Base-by-base conservation (phyloP, 441 rosid species). In the Omphalea diandra region DNA sequence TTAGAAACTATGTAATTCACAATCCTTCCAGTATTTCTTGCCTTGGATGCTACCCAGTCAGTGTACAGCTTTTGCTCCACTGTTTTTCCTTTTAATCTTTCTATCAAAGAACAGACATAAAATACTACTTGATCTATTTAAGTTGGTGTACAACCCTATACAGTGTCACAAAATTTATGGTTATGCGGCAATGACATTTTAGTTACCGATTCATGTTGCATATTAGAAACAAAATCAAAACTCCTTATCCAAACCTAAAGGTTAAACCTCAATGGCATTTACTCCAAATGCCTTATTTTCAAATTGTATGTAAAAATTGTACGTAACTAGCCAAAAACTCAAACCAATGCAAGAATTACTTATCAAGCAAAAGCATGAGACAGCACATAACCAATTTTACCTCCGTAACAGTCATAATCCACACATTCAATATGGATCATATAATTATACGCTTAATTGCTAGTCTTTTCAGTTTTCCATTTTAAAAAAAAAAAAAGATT, bases 111-210 rank as follows among this genome's bases (percentile, higher is more conserved):
- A n/a, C n/a, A n/a, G n/a, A n/a, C n/a, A n/a, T n/a, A n/a, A n/a
- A n/a, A n/a, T n/a, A n/a, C 32, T 57, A 29, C 3, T 58, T 35
- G 24, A 52, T 52, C 33, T 32, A 14, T 31, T n/a, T 43, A 57
- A 68, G 38, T 68, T 57, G n/a, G n/a, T n/a, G 6, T 5, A 47
- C 27, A 58, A 46, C 46, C 29, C 32, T 43, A 56, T n/a, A 41
- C 53, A 56, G 40, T 3, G 1, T 17, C 40, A 4, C 26, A 38
- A 67, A 40, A 31, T 26, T 7, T n/a, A n/a, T 15, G 17, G 9
- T 18, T 36, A 67, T 24, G 68, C 15, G 35, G 32, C 52, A 54
- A 1, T 9, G 26, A 63, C 52, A 26, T 36, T 38, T 54, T n/a
- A n/a, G n/a, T n/a, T n/a, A n/a, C n/a, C n/a, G n/a, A n/a, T n/a